phyloP scores from a whole-genome alignment of 2,329 filamentous ascomycete genomes.

The Aspergillus fumigatiaffinis region DNA sequence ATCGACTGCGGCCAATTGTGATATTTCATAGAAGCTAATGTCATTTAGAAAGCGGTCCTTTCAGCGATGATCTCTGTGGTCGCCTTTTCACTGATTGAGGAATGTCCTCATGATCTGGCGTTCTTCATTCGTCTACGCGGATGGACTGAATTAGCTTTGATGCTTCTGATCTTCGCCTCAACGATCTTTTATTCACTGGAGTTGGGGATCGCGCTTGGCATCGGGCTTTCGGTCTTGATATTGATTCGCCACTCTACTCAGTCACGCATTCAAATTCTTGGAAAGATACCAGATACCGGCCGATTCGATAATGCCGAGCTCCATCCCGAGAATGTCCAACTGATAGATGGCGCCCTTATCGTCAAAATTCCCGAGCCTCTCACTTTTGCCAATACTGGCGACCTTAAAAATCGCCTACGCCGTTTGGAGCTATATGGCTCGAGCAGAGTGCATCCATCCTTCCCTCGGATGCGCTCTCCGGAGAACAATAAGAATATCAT shows the following conservation, averaged over 20 bases:
- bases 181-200: conserved; percentile 96
- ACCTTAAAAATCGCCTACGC: conserved; percentile 76
- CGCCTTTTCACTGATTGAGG: conserved; percentile 89
- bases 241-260: conserved; percentile 88
- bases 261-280: conserved; percentile 92
- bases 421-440: conserved; percentile 91
- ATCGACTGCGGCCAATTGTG: not conserved
- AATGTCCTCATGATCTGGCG: conserved; percentile 83
- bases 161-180: conserved; percentile 83
- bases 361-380: conserved; percentile 97
- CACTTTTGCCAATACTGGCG: conserved; percentile 94
- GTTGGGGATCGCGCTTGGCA: conserved; percentile 87
- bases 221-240: conserved; percentile 82
- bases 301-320: conserved; percentile 81
- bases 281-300: conserved; percentile 77
- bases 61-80: conserved; percentile 94
- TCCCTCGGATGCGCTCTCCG: conserved; percentile 72
- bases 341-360: conserved; percentile 87
- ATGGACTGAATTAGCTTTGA: conserved; percentile 79
- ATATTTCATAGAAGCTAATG: not conserved
- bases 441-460: conserved; percentile 74
- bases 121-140: conserved; percentile 87
- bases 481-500: conserved; percentile 88
- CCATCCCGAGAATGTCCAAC: conserved; percentile 71
- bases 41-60: conserved; percentile 76